Base-by-base conservation (phyloP, 2,329 filamentous ascomycete genomes). In the Dothiorella sarmentorum region DNA sequence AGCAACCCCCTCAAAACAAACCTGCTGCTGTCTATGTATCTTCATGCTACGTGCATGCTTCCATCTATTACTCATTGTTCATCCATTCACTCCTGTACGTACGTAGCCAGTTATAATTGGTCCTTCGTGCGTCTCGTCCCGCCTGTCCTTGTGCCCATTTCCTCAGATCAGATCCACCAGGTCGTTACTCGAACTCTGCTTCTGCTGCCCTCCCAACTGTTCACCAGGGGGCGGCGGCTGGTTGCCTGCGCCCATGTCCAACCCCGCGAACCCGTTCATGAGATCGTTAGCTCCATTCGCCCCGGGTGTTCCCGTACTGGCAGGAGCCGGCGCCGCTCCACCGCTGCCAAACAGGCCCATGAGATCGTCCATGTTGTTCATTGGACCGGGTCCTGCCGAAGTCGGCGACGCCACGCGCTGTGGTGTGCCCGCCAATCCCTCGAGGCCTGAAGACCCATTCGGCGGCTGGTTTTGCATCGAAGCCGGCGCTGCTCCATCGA, bases 401-500 rank as follows among this genome's bases (percentile, higher is more conserved):
- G 79, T 73, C 3, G 88, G 88, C 63, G 86, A 90, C 35, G 82
- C 83, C 20, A 87, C 80, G 55, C 88, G 79, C 63, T 88, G 85
- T 4, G 88, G 88, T 27, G 88, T 91, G 37, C 82, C 85, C 7
- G 83, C 76, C 40, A 82, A 70, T 11, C 80, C 78, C 66, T 82
- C 81, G 15, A 84, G 68, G 42, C 80, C 79, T 13, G 77, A 79
- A 17, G 76, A 63, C 44, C 79, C 77, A 44, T 68, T 71, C n/a
- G 72, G 66, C 15, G 85, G 82, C 62, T 85, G 79, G 58, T 83
- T 83, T 64, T 92, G 88, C 53, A 90, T 82, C 11, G 90, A 93
- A n/a, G 94, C 93, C 3, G 93, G 93, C 2, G 89, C 92, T 2
- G 90, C 88, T 24, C 93, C 94, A 69, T 97, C 94, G 70, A 96